Base-by-base conservation (phyloP, 768 basidiomycete species). In the Trametes meyenii region DNA sequence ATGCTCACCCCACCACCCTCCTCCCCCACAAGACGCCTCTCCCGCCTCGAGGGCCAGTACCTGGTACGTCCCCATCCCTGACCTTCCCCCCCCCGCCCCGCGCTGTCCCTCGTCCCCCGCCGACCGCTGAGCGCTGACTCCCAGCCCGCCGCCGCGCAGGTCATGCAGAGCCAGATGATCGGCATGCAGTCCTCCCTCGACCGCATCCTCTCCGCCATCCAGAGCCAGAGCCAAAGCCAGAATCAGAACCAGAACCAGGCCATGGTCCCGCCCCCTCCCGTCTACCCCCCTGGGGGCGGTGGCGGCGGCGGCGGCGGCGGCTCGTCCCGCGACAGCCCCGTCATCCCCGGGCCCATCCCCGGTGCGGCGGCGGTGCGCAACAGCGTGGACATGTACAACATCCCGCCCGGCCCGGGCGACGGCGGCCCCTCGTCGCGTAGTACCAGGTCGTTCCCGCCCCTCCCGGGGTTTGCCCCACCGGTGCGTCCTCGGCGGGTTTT, bases 151-250 rank as follows among this genome's bases (percentile, higher is more conserved):
- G 49, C 55, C 26, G 21, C 21, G 23, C 63, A 92, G 91, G 88
- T 92, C 66, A 90, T 94, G 85, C 91, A 94, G 73, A 92, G 90
- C 75, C 92, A 94, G 72, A 93, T 94, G 90, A 94, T 94, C 67
- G 92, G 92, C 68, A 91, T 94, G 88, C 93, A 94, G 75, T 89
- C 91, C 5, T 89, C 92, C 24, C 74, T 94, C 64, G 92, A 94
- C 75, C 84, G 92, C 53, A 94, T 94, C 70, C 76, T 94, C 56
- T 77, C 82, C 46, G 87, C 84, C 2, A 79, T 94, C 59, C 89
- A 84, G 67, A 69, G 53, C 44, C 79, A 76, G 51, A 58, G 50
- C 50, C 29, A 33, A 8, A 33, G 29, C 29, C 64, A 76, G 54
- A 60, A 52, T 49, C 64, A 71, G 44, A 33, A 33, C 53, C 64